These are phyloP conservation scores for Chamaecyparis obtusa DNA, from an alignment of 75 land plant species.

Conservation along the genomic window DNA sequence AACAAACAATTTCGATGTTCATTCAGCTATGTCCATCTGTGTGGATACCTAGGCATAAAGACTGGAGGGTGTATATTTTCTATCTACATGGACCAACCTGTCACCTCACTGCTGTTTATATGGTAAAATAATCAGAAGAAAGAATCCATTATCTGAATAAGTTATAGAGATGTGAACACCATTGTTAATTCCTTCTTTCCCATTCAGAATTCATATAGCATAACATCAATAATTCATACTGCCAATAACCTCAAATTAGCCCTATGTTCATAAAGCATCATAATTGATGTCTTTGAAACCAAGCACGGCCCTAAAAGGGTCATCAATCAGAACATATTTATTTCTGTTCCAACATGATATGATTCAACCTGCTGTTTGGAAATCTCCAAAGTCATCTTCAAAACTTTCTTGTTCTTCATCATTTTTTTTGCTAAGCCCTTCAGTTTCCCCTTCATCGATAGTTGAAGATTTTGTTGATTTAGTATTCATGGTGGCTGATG, in stretches of 20 bases:
- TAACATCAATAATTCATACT: neutral
- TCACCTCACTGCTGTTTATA: neutral
- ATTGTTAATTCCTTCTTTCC: neutral
- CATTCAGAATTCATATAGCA: neutral
- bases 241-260: neutral
- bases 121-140: neutral
- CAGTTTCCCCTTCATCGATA: neutral
- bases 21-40: neutral
- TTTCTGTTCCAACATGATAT: neutral
- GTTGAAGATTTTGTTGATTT: constrained; percentile 10
- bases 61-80: neutral
- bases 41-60: neutral
- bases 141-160: neutral
- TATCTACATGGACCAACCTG: neutral
- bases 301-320: neutral
- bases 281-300: neutral
- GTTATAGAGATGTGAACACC: neutral
- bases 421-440: constrained; percentile 16
- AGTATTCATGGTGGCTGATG: constrained; percentile 15
- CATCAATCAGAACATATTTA: neutral
- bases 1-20: neutral
- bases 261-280: neutral
- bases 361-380: constrained; percentile 67
- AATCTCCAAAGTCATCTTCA: constrained; percentile 97
- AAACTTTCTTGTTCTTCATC: constrained; percentile 17